Evolutionary conservation across 2,329 filamentous ascomycete species (phyloP), one percentile per base, ranked within the genome.

Genomic region (Fusarium protoensiforme): DNA sequence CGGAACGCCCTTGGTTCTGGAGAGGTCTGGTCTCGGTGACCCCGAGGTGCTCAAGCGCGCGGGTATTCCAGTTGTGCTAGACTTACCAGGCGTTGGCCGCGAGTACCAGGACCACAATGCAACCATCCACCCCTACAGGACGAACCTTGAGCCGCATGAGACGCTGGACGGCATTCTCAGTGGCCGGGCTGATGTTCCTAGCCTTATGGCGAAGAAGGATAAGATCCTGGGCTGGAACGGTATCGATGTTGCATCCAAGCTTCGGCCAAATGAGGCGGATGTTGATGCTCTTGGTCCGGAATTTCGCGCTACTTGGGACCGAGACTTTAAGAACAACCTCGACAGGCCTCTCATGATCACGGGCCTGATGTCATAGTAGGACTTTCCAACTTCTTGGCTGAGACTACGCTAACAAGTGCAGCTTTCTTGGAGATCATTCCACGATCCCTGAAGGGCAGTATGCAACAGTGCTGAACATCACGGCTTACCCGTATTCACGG

Each of bases 31-130:
- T 3, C 20, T 56, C 16, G 53, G 53, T 7, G 22, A 24, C 16
- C 22, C 53, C 9, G 33, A 56, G 20, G 53, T 56, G 2, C 53
- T 56, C 20, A 24, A 35, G 5, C 20, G 33, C 14, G 53, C 53
- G 9, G 53, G 53, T 5, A 20, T 56, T 20, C 20, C 53, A 24
- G 2, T 56, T n/a, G 33, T 27, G 16, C 79, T 83, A 3, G 81
- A 87, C 56, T 77, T 89, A 4, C 84, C 85, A 0, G 87, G 86
- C 7, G 88, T 91, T 3, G 88, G 88, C 1, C 80, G 83, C 20
- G 82, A 85, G 36, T 88, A 89, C 71, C 85, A 89, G 74, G 88
- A 90, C 69, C 88, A 90, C 69, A 84, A 90, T 48, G 79, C 91
- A 3, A 70, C 87, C 0, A 72, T 88, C 0, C 88, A 86, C 69